Evolutionary conservation across 2,329 filamentous ascomycete genomes (phyloP).

Genomic region (Colletotrichum orbiculare): DNA sequence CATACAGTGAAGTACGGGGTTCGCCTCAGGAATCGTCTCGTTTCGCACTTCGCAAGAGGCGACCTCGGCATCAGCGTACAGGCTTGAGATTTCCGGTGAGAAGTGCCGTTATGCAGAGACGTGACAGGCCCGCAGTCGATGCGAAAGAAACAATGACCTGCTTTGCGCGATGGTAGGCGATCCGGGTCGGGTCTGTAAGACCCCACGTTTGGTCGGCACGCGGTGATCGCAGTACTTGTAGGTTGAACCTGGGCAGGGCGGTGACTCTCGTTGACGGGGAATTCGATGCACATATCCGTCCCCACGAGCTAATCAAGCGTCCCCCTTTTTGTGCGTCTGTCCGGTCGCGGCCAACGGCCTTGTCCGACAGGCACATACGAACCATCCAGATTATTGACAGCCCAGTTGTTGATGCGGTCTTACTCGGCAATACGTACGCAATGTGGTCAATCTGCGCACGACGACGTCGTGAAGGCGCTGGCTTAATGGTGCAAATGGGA

Average conservation of each 20-base stretch:
- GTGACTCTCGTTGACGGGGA: constrained; percentile 31
- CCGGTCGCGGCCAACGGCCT: constrained; percentile 22
- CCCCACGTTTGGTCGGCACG: constrained; percentile 11
- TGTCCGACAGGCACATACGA: constrained; percentile 6
- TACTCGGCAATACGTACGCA: no score
- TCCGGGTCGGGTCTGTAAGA: constrained; percentile 9
- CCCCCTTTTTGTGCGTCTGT: constrained; percentile 31
- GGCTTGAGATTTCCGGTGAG: no score
- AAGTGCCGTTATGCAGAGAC: not conserved
- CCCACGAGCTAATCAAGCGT: constrained; percentile 35
- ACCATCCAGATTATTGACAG: not conserved
- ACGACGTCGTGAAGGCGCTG: no score
- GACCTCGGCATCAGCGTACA: not conserved
- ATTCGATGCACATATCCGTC: constrained; percentile 35
- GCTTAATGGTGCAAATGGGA: no score
- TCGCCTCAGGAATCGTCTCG: constrained; percentile 6
- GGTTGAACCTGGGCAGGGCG: constrained; percentile 21
- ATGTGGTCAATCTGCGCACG: no score
- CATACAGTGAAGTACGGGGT: constrained; percentile 2
- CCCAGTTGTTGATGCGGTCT: no score
- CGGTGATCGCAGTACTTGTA: constrained; percentile 4
- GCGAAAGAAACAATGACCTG: not conserved
- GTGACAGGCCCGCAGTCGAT: not conserved
- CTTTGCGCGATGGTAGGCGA: constrained; percentile 4
- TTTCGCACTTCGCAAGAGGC: not conserved